These are phyloP conservation scores for Carex kokanica DNA, from an alignment of 176 grass and related monocot genomes.

Conservation along the genomic window DNA sequence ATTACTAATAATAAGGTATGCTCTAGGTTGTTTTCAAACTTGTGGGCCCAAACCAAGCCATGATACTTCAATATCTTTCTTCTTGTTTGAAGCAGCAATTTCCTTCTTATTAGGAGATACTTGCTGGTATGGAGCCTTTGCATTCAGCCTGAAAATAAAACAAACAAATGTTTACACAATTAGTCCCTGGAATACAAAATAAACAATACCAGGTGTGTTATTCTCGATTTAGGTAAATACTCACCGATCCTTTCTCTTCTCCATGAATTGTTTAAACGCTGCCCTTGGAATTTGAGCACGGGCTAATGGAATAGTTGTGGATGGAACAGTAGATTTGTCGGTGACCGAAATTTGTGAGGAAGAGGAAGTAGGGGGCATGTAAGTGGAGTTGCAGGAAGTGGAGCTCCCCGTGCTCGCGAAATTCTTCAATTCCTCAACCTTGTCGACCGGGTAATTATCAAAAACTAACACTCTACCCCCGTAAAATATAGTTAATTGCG, in stretches of 20 bases:
- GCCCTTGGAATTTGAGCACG: background rate
- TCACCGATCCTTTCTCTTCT: conserved; percentile 59
- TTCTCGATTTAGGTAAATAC: background rate
- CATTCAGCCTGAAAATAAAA: conserved; percentile 12
- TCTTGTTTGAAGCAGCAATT: background rate
- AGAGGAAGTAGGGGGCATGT: background rate
- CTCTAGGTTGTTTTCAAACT: background rate
- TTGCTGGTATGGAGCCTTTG: conserved; percentile 34
- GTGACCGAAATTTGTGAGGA: background rate
- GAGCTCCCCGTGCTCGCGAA: conserved; percentile 35
- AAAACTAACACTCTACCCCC: conserved; percentile 46
- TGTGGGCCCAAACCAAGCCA: conserved; percentile 3
- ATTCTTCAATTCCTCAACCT: conserved; percentile 41
- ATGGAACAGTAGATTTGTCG: background rate
- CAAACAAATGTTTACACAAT: background rate
- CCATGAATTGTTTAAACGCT: conserved; percentile 38
- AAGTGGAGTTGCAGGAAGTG: conserved; percentile 6
- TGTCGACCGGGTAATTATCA: conserved; percentile 44
- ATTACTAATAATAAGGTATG: background rate
- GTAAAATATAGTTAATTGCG: conserved; percentile 69
- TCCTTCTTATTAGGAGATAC: background rate
- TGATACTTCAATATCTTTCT: conserved; percentile 1
- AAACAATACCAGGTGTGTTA: background rate
- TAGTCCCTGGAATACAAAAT: background rate
- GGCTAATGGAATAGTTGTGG: background rate